Evolutionary conservation across 2,329 filamentous ascomycete species (phyloP), one percentile per base, ranked within the genome.

Genomic region (Chrysoporthe cubensis): DNA sequence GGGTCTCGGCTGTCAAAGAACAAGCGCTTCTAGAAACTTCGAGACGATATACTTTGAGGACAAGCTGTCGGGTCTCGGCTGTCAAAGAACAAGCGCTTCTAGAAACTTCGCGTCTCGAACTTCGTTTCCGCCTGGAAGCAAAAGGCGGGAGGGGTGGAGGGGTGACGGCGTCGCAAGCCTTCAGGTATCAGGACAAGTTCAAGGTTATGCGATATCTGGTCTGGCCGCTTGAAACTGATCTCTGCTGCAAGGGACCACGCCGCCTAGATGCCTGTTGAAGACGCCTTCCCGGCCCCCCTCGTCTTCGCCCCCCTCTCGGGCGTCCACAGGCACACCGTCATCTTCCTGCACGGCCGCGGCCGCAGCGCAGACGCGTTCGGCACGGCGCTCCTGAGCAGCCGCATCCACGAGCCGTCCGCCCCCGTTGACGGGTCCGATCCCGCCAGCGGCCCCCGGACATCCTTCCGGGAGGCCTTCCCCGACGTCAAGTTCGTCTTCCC

Each of bases 321-420:
- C 16, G 44, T 34, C 40, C 84, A 85, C 71, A 76, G 71, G n/a
- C 75, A 80, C 64, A 84, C 82, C 37, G 71, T 85, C 66, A 78
- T 86, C 67, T 73, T 85, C 64, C 79, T 86, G 5, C 84, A 86
- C 67, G 83, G 83, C 46, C 82, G 83, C 8, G 83, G 83, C n/a
- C 80, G 76, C 50, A 80, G 74, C 62, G 80, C 78, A 1, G 50
- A 72, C 6, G 78, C 76, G 43, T 86, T 85, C 61, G 78, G 76
- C 13, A 70, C 74, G 0, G 74, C 76, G 0, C 72, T 86, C 3
- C 76, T 85, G 5, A 68, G 75, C 5, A 71, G 72, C 4, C 62
- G 71, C 18, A 66, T 77, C 59, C 16, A 64, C 44, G 11, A 43
- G 7, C 18, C 40, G 14, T 9, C 9, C 26, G 8, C 18, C 50